Evolutionary conservation across 2,329 filamentous ascomycete genomes (phyloP).

Genomic region (Xylariaceae sp.): DNA sequence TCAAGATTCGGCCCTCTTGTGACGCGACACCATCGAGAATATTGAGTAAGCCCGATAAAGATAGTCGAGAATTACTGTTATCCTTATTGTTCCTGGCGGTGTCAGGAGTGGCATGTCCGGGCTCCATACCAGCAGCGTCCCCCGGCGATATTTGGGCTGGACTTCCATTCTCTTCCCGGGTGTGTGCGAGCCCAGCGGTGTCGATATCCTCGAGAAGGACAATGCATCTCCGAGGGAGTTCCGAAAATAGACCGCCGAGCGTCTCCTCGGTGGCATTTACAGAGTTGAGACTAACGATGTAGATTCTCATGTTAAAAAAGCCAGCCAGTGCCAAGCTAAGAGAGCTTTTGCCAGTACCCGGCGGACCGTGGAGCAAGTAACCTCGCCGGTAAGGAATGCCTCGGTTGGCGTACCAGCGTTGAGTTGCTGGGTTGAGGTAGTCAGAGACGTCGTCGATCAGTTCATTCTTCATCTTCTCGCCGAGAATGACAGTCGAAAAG

Average conservation of each 20-base stretch:
- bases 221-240: constrained; percentile 65
- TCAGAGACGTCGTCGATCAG: constrained; percentile 59
- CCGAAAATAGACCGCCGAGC: constrained; percentile 59
- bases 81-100: constrained; percentile 16
- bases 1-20: constrained; percentile 58
- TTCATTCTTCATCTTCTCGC: constrained; percentile 55
- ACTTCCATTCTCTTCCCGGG: constrained; percentile 38
- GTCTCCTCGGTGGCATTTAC: constrained; percentile 60
- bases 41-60: constrained; percentile 74
- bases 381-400: constrained; percentile 83
- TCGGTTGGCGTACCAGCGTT: constrained; percentile 76
- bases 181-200: constrained; percentile 64
- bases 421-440: constrained; percentile 58
- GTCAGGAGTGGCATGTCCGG: constrained; percentile 34
- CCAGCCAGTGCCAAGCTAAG: constrained; percentile 67
- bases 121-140: constrained; percentile 28
- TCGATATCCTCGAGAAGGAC: constrained; percentile 76
- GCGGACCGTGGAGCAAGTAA: constrained; percentile 76
- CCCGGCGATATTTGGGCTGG: constrained; percentile 1
- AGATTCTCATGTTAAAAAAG: constrained; percentile 65
- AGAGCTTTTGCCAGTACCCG: constrained; percentile 74
- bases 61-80: constrained; percentile 44
- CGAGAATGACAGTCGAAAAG: constrained; percentile 62
- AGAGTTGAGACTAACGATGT: constrained; percentile 66
- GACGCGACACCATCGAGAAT: constrained; percentile 71